These are phyloP conservation scores for Neurospora sp. DNA, from an alignment of 2,329 filamentous ascomycete genomes.

Conservation along the genomic window DNA sequence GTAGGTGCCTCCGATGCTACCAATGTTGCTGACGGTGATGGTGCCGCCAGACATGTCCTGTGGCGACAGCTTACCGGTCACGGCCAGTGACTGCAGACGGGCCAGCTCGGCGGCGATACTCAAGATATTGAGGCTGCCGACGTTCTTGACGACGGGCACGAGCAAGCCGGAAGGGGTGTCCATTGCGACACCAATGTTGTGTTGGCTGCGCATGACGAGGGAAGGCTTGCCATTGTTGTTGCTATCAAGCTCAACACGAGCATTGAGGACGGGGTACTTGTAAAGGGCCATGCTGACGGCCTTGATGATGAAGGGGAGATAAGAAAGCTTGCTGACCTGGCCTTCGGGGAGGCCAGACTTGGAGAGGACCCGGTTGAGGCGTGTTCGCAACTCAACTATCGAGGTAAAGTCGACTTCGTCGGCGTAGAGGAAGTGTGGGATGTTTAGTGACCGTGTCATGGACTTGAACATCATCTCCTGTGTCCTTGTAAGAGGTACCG, in stretches of 20 bases:
- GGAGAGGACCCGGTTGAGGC: slow-evolving; percentile 57
- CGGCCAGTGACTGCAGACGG: slow-evolving; percentile 63
- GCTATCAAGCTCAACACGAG: slow-evolving; percentile 57
- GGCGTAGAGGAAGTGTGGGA: slow-evolving; percentile 92
- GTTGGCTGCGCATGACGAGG: slow-evolving; percentile 68
- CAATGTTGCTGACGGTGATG: slow-evolving; percentile 94
- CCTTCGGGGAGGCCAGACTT: slow-evolving; percentile 34
- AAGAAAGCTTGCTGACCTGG: slow-evolving; percentile 61
- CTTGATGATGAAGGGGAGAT: slow-evolving; percentile 92
- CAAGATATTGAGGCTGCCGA: slow-evolving; percentile 64
- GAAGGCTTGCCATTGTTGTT: slow-evolving; percentile 53
- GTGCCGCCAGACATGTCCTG: slow-evolving; percentile 77
- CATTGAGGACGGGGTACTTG: slow-evolving; percentile 78
- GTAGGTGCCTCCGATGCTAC: slow-evolving; percentile 86
- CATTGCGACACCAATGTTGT: slow-evolving; percentile 95
- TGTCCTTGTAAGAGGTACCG: slow-evolving; percentile 60
- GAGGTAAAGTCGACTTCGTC: slow-evolving; percentile 78
- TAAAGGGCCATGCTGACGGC: slow-evolving; percentile 78
- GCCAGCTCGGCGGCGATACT: slow-evolving; percentile 68
- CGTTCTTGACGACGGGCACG: slow-evolving; percentile 84
- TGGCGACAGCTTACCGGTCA: slow-evolving; percentile 62
- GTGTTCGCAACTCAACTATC: slow-evolving; percentile 61
- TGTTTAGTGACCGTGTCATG: slow-evolving; percentile 85
- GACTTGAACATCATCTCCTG: slow-evolving; percentile 94
- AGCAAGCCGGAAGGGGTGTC: slow-evolving; percentile 82